Conservation (phyloP, 164 flowering plant genomes). For the Stephania cephalantha region DNA sequence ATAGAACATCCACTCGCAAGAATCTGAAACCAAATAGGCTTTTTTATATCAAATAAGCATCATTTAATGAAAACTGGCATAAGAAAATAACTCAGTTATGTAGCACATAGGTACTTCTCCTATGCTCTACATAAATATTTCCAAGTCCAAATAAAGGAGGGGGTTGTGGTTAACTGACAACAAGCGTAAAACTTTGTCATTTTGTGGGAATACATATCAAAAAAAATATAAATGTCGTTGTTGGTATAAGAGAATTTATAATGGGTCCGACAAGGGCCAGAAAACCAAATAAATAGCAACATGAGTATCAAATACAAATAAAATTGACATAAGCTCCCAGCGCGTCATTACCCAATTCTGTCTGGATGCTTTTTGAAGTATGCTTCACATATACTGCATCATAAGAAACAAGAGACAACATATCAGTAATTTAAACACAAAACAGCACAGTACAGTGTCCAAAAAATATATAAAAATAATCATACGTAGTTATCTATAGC, state of each 20-base stretch:
- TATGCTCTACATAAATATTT: too few species aligned
- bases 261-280: too few species aligned
- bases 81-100: neutral
- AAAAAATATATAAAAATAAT: too few species aligned
- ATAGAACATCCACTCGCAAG: slow-evolving; percentile 73
- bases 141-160: too few species aligned
- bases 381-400: slow-evolving; percentile 88
- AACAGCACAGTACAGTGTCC: neutral
- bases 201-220: too few species aligned
- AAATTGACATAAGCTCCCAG: neutral
- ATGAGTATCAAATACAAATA: neutral
- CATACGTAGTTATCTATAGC: neutral
- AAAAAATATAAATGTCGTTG: too few species aligned
- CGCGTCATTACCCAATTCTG: slow-evolving; percentile 63
- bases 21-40: slow-evolving; percentile 37
- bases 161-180: too few species aligned
- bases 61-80: neutral
- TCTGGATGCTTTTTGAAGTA: slow-evolving; percentile 89
- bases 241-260: too few species aligned
- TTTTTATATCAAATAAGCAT: neutral
- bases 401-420: slow-evolving; percentile 5
- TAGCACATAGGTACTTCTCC: too few species aligned
- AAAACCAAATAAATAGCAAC: neutral
- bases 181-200: too few species aligned
- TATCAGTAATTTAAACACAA: slow-evolving; percentile 11